Evolutionary conservation across 352 stramenopile genomes (phyloP), one percentile per base, ranked within the genome.

Genomic region (Pilasporangium apinafurcum): DNA sequence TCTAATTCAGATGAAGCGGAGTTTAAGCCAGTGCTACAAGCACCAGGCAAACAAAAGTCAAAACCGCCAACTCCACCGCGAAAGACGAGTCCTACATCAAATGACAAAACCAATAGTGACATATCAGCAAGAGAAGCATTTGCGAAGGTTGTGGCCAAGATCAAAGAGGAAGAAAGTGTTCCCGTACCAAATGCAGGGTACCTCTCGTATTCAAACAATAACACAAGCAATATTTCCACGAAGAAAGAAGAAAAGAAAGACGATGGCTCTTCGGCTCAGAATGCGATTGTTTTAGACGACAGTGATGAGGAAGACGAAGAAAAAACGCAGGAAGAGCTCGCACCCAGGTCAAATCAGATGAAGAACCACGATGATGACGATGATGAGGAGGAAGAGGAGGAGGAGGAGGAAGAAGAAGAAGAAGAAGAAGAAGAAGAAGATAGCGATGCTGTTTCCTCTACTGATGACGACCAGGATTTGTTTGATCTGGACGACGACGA

Each of bases 401-500:
- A 69, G 2, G 61, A 63, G 12, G 55, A 62, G 1, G 52, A 61
- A 8, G 57, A 71, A 18, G 52, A 57, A 7, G 59, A 65, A 10
- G 25, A 25, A 7, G 59, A 65, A 8, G 47, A 64, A 2, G 36
- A 49, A 0, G 52, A 61, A 6, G 37, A 41, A 1, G 40, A 49
- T 12, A 48, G 58, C 12, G 65, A 49, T 1, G 52, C 49, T 3
- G 62, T 68, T 27, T 86, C 72, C 6, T 84, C 72, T 1, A 88
- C 76, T 5, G 72, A 86, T 22, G 76, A 75, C 13, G 76, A 88
- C 12, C 32, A 78, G 2, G 76, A 72, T 17, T 44, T 80, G 20
- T 88, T 86, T 46, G 73, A 86, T 35, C 50, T 88, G 35, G 76
- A 83, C 36, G 76, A 86, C 47, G 76, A 84, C 16, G 76, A 88